Conservation (phyloP, 179 eudicot genomes). For the Silene vulgaris region DNA sequence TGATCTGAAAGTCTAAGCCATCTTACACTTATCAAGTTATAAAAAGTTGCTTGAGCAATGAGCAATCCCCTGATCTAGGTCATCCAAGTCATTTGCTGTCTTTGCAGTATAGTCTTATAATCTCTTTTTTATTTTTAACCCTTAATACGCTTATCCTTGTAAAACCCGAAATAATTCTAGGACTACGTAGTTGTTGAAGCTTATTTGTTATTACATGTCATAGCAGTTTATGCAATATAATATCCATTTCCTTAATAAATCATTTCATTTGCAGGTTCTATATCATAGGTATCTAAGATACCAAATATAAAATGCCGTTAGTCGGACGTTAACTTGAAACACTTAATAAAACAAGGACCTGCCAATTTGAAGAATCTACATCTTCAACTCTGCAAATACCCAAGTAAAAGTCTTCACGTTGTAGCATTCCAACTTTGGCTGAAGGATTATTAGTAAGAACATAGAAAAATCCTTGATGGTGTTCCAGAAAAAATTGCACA, state of each 20-base stretch:
- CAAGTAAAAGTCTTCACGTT: conserved; percentile 52
- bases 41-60: too few species aligned
- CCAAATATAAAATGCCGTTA: background rate
- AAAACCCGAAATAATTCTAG: background rate
- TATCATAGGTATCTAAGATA: background rate
- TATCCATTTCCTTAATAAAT: background rate
- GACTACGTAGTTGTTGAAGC: background rate
- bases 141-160: too few species aligned
- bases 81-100: too few species aligned
- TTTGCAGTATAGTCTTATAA: too few species aligned
- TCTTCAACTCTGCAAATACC: conserved; percentile 60
- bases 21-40: too few species aligned
- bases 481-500: conserved; percentile 83
- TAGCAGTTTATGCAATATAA: conserved; percentile 4
- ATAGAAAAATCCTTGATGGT: conserved; percentile 72
- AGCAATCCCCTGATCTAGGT: too few species aligned
- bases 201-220: background rate
- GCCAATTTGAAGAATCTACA: conserved; percentile 44
- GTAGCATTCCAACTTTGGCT: conserved; percentile 31
- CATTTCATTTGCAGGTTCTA: background rate
- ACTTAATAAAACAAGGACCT: conserved; percentile 34
- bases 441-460: conserved; percentile 66
- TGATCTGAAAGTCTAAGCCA: background rate
- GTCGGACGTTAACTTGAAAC: background rate
- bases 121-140: background rate